Base-by-base conservation (phyloP, 371 early-diverging fungal genomes). In the Lichtheimia hyalospora region DNA sequence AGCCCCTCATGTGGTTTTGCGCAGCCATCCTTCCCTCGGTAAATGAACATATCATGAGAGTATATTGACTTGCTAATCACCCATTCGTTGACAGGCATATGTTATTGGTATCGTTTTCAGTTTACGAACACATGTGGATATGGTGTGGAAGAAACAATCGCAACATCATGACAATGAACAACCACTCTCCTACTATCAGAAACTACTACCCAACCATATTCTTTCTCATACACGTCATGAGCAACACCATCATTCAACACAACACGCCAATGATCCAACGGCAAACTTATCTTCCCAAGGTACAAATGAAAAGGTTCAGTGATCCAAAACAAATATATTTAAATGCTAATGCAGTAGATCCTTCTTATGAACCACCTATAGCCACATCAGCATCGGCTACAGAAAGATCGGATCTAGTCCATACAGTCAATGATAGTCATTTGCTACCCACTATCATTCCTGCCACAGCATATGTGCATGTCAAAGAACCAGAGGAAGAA, bases 91-190 rank as follows among this genome's bases (percentile, higher is more conserved):
- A n/a, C 57, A 84, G 80, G 86, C 93, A 18, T 98, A 98, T 70
- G 68, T 90, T 39, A 84, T 96, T 58, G 97, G 96, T n/a, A 81
- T 98, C 52, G 89, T 91, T 81, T 98, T 97, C 61, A 93, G 96
- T 56, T 86, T 98, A 48, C 83, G 88, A 54, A 98, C 98, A 0
- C 98, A 98, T 62, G 90, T 90, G 20, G 84, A 89, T 63, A 87
- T 89, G 71, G 94, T 97, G 48, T 97, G 93, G 84, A 84, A 91
- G 66, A 71, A 77, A 24, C 66, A 74, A 25, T 52, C 66, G 15
- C 75, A n/a, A n/a, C n/a, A 69, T 12, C 65, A 61, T 20, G 62
- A 57, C 23, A 52, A 14, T 20, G 68, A 68, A 12, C 43, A 58
- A 39, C 20, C n/a, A 10, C 34, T 28, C 13, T 52, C 68, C 5